A percentile compares a stretch with the other conserved stretches of the same genome.
Evolutionary conservation across 768 basidiomycete species (phyloP).

Genomic region (Brasilioporus rufonigricans): DNA sequence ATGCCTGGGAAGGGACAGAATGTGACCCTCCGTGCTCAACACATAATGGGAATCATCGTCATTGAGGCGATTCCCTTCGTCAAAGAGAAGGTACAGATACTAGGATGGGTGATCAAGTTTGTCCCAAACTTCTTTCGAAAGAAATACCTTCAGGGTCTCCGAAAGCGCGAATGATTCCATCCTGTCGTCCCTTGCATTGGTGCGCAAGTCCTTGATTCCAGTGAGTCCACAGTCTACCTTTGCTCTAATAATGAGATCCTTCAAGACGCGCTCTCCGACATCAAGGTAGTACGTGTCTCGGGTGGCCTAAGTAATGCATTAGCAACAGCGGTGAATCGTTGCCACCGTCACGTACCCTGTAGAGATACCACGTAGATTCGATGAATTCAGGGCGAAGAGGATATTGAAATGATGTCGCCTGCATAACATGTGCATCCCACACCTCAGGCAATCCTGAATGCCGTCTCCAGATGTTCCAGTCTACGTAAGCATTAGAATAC

Average conservation of each 20-base stretch:
- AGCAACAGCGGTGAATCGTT: neutral
- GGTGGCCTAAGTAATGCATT: conserved; percentile 63
- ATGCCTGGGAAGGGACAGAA: conserved; percentile 61
- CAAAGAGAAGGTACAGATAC: conserved; percentile 94
- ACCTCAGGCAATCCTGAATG: conserved; percentile 91
- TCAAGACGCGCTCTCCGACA: conserved; percentile 80
- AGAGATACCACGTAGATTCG: conserved; percentile 96
- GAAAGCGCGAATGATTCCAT: conserved; percentile 98
- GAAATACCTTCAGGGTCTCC: conserved; percentile 82
- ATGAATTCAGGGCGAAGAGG: conserved; percentile 89
- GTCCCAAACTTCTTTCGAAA: neutral
- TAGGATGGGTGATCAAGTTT: conserved; percentile 29
- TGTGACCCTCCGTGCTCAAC: conserved; percentile 94
- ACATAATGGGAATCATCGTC: conserved; percentile 82
- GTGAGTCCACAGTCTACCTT: conserved; percentile 87
- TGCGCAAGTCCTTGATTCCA: conserved; percentile 76
- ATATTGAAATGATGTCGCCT: conserved; percentile 74
- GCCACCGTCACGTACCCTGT: conserved; percentile 53
- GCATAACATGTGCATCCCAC: conserved; percentile 75
- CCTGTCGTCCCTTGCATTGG: conserved; percentile 79
- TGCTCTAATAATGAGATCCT: conserved; percentile 69
- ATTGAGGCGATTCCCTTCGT: conserved; percentile 76
- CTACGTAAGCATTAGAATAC: conserved; percentile 35
- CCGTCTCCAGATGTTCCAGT: conserved; percentile 91
- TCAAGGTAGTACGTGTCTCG: conserved; percentile 90